Evolutionary conservation across 768 basidiomycete species (phyloP).

Genomic region (Calocera cornea): DNA sequence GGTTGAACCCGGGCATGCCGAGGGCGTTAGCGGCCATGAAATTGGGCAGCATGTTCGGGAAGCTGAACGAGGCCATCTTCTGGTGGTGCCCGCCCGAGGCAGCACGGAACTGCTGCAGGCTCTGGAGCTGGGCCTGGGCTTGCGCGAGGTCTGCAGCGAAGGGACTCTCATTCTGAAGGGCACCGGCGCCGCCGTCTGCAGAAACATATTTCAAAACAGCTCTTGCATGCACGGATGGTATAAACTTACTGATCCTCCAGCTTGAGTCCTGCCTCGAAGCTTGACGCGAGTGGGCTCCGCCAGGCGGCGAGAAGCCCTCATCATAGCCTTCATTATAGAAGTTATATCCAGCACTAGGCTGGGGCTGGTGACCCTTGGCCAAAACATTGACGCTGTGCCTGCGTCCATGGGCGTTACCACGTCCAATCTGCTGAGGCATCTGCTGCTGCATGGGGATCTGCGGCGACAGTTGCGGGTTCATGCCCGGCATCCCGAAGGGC

Average conservation of each 20-base stretch:
- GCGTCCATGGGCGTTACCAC: conserved; percentile 44
- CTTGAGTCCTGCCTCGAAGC: conserved; percentile 64
- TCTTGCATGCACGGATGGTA: not conserved
- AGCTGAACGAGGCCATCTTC: conserved; percentile 95
- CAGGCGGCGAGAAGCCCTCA: conserved; percentile 61
- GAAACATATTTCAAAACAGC: not conserved
- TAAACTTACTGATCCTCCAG: conserved; percentile 73
- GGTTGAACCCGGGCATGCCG: conserved; percentile 58
- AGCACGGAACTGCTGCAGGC: conserved; percentile 91
- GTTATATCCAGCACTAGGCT: conserved; percentile 8
- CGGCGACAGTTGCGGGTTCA: not conserved
- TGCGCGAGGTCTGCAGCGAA: conserved; percentile 69
- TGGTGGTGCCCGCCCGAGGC: conserved; percentile 88
- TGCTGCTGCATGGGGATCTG: not conserved
- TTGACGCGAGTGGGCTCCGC: conserved; percentile 54
- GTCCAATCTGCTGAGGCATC: not conserved
- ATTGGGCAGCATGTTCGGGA: conserved; percentile 95
- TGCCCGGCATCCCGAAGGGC: not conserved
- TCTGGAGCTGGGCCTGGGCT: conserved; percentile 92
- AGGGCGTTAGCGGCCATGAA: conserved; percentile 92
- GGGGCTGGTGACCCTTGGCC: conserved; percentile 40
- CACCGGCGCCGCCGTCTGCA: conserved; percentile 14
- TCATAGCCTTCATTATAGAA: conserved; percentile 53
- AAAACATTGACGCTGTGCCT: conserved; percentile 87
- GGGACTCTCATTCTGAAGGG: conserved; percentile 9